Base-by-base conservation (phyloP, 148 eudicot species). In the Rheum nobile region DNA sequence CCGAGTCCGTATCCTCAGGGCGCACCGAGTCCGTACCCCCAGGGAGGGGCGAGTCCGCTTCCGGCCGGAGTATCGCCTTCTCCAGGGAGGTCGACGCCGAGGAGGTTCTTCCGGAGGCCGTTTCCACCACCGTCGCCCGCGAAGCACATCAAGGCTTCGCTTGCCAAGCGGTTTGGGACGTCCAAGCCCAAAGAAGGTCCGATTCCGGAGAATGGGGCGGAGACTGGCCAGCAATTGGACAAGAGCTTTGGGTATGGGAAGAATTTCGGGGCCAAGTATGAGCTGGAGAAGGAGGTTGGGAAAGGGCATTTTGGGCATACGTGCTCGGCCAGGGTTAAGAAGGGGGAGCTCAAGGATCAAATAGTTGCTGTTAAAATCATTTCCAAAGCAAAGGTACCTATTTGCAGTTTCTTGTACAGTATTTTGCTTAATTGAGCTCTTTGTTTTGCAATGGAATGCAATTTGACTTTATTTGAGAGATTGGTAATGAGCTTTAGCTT, bases 261-360 rank as follows among this genome's bases (percentile, higher is more conserved):
- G 80, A 86, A 86, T 77, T 88, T 88, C 21, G 88, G 80, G 13
- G 87, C 84, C 0, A 88, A 84, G 76, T 88, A 84, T 57, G 92
- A 86, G 47, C 71, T 88, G 24, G 92, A 86, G 72, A 88, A 86
- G 80, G 92, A 88, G 78, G 80, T 86, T 22, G 92, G 92, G 41
- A 76, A 88, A 76, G 92, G 92, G 54, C 92, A 88, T 84, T 88
- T 88, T 61, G 92, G 89, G 21, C 92, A 88, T 83, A 88, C 92
- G 6, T 88, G 92, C 67, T 81, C 77, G 24, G 92, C 88, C 0
- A 86, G 41, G 54, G 89, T 78, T 2, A 80, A 75, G 69, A 86
- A 80, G 61, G 84, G 89, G 17, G 89, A 88, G 21, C 78, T 83
- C 47, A 86, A 75, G 68, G 88, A 86, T 81, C 87, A 80, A 55